Percentiles rank a stretch among this genome's conserved stretches.
phyloP scores from a whole-genome alignment of 441 rosid genomes.

The Breynia disticha region DNA sequence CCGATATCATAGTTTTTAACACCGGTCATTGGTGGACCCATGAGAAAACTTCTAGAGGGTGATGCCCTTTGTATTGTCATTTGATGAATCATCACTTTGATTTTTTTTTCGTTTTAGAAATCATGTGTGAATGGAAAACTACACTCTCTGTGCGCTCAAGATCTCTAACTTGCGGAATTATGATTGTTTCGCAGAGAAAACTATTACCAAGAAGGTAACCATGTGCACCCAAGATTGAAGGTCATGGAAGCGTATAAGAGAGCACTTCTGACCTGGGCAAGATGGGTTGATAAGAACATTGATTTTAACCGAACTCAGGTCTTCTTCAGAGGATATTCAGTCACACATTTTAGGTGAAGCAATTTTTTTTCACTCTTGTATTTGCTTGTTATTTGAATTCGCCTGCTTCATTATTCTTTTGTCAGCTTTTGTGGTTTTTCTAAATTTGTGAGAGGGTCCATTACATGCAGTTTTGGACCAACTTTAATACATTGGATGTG shows the following conservation, averaged over 20 bases:
- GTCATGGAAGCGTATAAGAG: conserved; percentile 53
- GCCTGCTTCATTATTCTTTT: conserved; percentile 2
- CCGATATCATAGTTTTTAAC: conserved; percentile 57
- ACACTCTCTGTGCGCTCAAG: conserved; percentile 3
- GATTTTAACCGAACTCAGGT: conserved; percentile 44
- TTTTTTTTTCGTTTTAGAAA: too few relatives aligned
- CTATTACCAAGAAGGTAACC: conserved; percentile 66
- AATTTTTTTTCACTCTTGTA: background rate
- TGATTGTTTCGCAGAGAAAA: conserved; percentile 30
- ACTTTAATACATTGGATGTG: too few relatives aligned
- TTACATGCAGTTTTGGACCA: too few relatives aligned
- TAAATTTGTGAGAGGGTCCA: too few relatives aligned
- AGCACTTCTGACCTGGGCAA: conserved; percentile 65
- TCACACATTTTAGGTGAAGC: conserved; percentile 51
- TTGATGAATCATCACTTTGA: too few relatives aligned
- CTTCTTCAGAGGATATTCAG: conserved; percentile 64
- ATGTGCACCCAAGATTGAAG: conserved; percentile 40
- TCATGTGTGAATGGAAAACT: background rate
- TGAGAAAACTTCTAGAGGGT: conserved; percentile 78
- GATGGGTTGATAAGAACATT: conserved; percentile 63
- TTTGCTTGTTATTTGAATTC: background rate
- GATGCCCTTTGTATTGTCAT: background rate
- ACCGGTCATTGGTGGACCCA: conserved; percentile 95
- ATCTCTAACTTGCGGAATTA: too few relatives aligned
- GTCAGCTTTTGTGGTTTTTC: too few relatives aligned